These are phyloP conservation scores for Puccinia sorghi DNA, from an alignment of 1,284 basidiomycete species.

Conservation along the genomic window DNA sequence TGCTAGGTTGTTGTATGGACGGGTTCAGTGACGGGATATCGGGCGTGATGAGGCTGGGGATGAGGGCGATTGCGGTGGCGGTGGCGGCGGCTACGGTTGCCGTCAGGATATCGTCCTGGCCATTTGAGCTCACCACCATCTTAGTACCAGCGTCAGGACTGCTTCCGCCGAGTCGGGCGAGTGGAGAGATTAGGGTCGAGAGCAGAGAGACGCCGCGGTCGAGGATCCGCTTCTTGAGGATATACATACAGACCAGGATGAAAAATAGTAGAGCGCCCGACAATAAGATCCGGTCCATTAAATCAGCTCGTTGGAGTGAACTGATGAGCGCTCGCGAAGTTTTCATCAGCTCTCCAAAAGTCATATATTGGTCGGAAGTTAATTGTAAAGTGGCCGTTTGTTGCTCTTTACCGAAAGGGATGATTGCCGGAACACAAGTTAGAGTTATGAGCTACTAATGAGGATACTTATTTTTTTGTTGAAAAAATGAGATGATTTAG, in stretches of 20 bases:
- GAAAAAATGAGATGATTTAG: neutral
- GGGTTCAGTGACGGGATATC: slow-evolving; percentile 10
- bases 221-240: slow-evolving; percentile 79
- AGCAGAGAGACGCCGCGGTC: slow-evolving; percentile 60
- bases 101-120: neutral
- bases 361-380: slow-evolving; percentile 76
- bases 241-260: slow-evolving; percentile 75
- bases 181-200: slow-evolving; percentile 23
- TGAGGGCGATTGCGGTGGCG: neutral
- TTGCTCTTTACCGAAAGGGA: slow-evolving; percentile 64
- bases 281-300: slow-evolving; percentile 84
- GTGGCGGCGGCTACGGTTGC: slow-evolving; percentile 13
- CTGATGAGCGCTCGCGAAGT: slow-evolving; percentile 80
- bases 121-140: neutral
- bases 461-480: slow-evolving; percentile 1
- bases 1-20: neutral
- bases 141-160: neutral
- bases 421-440: neutral
- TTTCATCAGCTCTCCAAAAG: slow-evolving; percentile 70
- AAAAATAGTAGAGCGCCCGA: slow-evolving; percentile 76
- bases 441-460: slow-evolving; percentile 8
- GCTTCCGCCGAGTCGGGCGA: neutral
- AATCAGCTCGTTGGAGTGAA: slow-evolving; percentile 80
- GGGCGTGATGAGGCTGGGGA: slow-evolving; percentile 5
- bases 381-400: slow-evolving; percentile 74